Conservation (phyloP, 441 rosid species). For the Jatropha multifida region DNA sequence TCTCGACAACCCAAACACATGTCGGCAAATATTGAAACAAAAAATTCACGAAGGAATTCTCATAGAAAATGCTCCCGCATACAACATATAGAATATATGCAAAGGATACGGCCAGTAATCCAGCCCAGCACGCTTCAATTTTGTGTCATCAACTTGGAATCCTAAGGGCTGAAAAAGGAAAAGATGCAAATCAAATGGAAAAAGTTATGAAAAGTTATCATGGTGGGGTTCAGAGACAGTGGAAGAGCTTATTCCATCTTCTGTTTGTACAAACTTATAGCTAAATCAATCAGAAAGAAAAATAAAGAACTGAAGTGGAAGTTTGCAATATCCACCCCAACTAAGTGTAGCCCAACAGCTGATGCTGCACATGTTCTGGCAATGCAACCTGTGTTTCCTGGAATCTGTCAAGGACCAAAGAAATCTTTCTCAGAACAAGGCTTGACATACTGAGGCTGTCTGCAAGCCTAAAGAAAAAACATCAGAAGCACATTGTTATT, state of each 20-base stretch:
- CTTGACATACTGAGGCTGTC: constrained; percentile 25
- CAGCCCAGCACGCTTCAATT: constrained; percentile 92
- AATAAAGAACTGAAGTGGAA: not conserved
- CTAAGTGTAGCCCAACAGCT: constrained; percentile 83
- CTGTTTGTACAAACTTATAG: not conserved
- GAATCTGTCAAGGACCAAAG: constrained; percentile 64
- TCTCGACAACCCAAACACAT: not conserved
- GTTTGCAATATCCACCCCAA: constrained; percentile 46
- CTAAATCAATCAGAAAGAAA: not conserved
- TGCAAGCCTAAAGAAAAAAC: constrained; percentile 28
- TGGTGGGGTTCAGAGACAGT: not conserved
- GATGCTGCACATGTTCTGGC: constrained; percentile 99
- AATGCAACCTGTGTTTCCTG: constrained; percentile 96
- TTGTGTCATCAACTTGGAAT: constrained; percentile 80
- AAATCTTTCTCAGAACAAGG: constrained; percentile 33
- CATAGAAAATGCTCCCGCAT: not conserved
- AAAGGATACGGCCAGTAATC: constrained; percentile 99
- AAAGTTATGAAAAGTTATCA: constrained; percentile 5
- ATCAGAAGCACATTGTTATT: not conserved
- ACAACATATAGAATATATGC: constrained; percentile 12
- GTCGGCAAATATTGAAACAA: not conserved
- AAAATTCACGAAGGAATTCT: not conserved
- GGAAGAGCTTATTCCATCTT: not conserved
- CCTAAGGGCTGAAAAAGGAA: constrained; percentile 74
- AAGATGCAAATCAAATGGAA: constrained; percentile 17